Evolutionary conservation across 1,284 basidiomycete species (phyloP), one percentile per base, ranked within the genome.

Genomic region (Ustilago tritici): DNA sequence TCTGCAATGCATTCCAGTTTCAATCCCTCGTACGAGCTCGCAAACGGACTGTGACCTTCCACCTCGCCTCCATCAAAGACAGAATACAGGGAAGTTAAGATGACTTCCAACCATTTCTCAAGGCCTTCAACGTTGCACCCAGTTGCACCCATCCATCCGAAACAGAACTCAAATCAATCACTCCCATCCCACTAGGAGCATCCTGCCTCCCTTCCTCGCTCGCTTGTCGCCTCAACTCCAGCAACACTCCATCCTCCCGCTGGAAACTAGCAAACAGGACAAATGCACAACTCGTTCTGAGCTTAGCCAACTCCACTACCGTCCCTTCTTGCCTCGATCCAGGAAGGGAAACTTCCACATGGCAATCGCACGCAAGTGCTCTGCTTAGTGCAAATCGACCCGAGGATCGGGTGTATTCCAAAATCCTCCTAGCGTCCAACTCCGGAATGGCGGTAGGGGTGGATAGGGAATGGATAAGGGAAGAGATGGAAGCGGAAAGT

Each of bases 301-400:
- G 62, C 64, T 65, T 70, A 12, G 15, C 56, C 49, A 78, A 40
- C 47, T 78, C 67, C 11, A 23, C 41, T 17, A 69, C 34, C 8
- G 71, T 70, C 0, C 14, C 32, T 1, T 4, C 34, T 19, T 77
- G 66, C 15, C 32, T 43, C 2, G 43, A 40, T 0, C 34, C 50
- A 11, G 61, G 58, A 0, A 74, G 53, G 3, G 56, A 28, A 4
- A 78, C n/a, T 19, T 78, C 70, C 56, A 70, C 57, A 19, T 78
- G 76, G 35, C 70, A 74, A 56, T 78, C 76, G 56, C 76, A 78
- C 0, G 76, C 66, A 2, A 78, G 59, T 1, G 76, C 76, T 2
- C 76, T 40, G n/a, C 53, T 38, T 14, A 78, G 61, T 14, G 76
- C 70, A 12, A 70, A 78, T 4, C 76, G 54, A 0, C 70, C 76